Evolutionary conservation across 345 rosid genomes (phyloP).

Genomic region (Eucalyptus shirleyi): DNA sequence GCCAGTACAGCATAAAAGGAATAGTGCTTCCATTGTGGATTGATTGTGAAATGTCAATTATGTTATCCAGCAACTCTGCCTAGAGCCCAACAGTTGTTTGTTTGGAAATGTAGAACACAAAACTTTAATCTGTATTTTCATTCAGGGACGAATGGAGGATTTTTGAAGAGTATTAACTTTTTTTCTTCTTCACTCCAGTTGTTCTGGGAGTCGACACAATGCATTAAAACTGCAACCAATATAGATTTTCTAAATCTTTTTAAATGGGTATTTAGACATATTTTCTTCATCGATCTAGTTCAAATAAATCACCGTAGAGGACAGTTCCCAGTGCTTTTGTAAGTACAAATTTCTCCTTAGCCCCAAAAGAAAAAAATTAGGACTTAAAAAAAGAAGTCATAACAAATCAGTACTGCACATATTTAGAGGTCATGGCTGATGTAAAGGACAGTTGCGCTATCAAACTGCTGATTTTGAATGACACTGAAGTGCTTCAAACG

Average conservation of each 20-base stretch:
- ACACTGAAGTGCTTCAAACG: background rate
- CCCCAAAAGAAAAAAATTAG: background rate
- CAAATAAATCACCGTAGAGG: background rate
- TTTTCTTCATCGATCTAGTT: background rate
- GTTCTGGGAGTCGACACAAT: background rate
- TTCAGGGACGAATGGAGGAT: background rate
- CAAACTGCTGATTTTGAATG: background rate
- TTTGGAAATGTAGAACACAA: background rate
- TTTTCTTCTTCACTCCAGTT: background rate
- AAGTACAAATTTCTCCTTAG: background rate
- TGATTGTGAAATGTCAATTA: background rate
- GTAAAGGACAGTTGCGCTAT: background rate
- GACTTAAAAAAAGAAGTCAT: background rate
- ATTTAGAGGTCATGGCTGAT: background rate
- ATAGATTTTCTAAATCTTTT: background rate
- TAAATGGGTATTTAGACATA: background rate
- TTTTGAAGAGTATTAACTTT: background rate
- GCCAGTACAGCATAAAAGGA: background rate
- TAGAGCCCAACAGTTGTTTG: background rate
- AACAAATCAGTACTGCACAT: background rate
- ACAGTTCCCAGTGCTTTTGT: background rate
- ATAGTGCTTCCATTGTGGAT: background rate
- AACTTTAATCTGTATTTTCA: background rate
- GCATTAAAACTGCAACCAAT: background rate
- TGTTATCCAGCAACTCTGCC: background rate